phyloP scores from a whole-genome alignment of 306 rosid genomes.

The Trifolium repens region DNA sequence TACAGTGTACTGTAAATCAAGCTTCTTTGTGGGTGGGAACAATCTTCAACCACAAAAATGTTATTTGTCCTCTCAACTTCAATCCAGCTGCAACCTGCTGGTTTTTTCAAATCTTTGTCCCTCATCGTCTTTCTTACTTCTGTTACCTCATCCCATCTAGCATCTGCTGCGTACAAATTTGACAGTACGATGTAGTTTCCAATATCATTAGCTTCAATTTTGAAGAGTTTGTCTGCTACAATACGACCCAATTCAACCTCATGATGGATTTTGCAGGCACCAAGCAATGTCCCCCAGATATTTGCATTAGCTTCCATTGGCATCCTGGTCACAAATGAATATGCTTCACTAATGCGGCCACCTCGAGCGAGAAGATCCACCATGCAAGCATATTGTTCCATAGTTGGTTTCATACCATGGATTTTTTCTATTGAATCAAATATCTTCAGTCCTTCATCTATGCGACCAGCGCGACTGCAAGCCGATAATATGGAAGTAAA shows the following conservation, averaged over 20 bases:
- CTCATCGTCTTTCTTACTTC: slow-evolving; percentile 72
- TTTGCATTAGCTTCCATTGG: slow-evolving; percentile 73
- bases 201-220: slow-evolving; percentile 63
- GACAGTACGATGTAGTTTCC: slow-evolving; percentile 87
- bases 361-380: slow-evolving; percentile 88
- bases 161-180: slow-evolving; percentile 78
- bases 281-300: slow-evolving; percentile 81
- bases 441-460: slow-evolving; percentile 75
- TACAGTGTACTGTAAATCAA: slow-evolving; percentile 54
- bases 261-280: slow-evolving; percentile 79
- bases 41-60: slow-evolving; percentile 76
- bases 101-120: slow-evolving; percentile 70
- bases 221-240: slow-evolving; percentile 65
- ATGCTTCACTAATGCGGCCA: slow-evolving; percentile 66
- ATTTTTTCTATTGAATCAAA: slow-evolving; percentile 70
- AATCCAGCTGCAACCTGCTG: slow-evolving; percentile 95
- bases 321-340: slow-evolving; percentile 66
- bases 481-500: slow-evolving; percentile 78
- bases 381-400: slow-evolving; percentile 82
- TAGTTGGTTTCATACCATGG: slow-evolving; percentile 73
- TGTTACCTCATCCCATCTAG: slow-evolving; percentile 80
- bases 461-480: slow-evolving; percentile 84
- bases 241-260: slow-evolving; percentile 74
- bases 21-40: slow-evolving; percentile 78
- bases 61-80: slow-evolving; percentile 71